Conservation (phyloP, 805 yeast genomes). For the Pichia kluyveri region DNA sequence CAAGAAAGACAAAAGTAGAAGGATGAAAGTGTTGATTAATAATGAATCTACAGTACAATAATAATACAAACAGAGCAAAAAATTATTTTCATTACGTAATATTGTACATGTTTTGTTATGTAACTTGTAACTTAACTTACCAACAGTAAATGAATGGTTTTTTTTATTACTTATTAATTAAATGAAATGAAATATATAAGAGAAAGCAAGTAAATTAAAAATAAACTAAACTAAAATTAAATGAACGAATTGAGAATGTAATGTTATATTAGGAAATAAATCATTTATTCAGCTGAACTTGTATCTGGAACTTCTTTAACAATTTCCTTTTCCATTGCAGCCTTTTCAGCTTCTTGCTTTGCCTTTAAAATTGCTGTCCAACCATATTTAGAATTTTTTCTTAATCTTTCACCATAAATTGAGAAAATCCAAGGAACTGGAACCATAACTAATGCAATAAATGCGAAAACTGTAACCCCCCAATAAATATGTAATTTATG, state of each 20-base stretch:
- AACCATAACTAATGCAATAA: slow-evolving; percentile 57
- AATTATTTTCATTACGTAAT: no score
- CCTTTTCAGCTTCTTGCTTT: slow-evolving; percentile 7
- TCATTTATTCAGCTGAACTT: background rate
- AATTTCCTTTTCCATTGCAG: background rate
- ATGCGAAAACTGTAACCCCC: slow-evolving; percentile 66
- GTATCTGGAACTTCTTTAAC: background rate
- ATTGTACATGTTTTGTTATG: no score
- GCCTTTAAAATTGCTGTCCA: slow-evolving; percentile 35
- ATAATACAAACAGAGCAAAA: no score
- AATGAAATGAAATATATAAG: no score
- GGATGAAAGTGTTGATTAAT: background rate
- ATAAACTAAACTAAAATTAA: no score
- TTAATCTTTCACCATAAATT: slow-evolving; percentile 46
- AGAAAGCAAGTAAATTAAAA: no score
- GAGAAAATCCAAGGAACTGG: slow-evolving; percentile 71
- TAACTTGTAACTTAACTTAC: no score
- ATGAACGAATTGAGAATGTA: no score
- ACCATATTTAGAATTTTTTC: slow-evolving; percentile 51
- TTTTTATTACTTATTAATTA: no score
- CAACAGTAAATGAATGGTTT: no score
- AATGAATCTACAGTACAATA: no score
- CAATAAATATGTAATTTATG: slow-evolving; percentile 60
- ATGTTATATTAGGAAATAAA: no score
- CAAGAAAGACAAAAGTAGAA: background rate